These are phyloP conservation scores for Phytophthora citrophthora DNA, from an alignment of 352 stramenopile species.

Conservation along the genomic window DNA sequence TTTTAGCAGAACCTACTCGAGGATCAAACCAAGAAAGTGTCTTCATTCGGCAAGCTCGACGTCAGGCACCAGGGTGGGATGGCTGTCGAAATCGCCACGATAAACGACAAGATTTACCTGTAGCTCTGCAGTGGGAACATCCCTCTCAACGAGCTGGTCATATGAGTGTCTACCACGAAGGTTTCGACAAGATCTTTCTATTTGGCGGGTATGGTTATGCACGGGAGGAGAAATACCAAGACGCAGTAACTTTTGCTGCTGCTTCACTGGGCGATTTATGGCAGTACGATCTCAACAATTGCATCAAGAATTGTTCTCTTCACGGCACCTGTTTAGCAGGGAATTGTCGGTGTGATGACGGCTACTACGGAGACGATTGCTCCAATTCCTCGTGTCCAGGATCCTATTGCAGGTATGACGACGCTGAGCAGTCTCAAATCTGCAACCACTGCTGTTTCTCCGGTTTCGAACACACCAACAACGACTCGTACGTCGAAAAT, in stretches of 20 bases:
- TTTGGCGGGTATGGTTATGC: slow-evolving; percentile 91
- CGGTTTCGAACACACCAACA: slow-evolving; percentile 82
- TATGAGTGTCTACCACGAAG: slow-evolving; percentile 80
- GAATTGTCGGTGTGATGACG: slow-evolving; percentile 93
- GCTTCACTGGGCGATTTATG: slow-evolving; percentile 88
- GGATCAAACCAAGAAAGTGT: slow-evolving; percentile 67
- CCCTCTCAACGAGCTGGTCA: slow-evolving; percentile 89
- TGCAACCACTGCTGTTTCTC: slow-evolving; percentile 96
- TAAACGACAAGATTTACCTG: slow-evolving; percentile 56
- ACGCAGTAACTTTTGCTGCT: slow-evolving; percentile 59
- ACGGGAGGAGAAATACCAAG: slow-evolving; percentile 64
- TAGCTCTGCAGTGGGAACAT: slow-evolving; percentile 82
- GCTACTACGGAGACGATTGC: slow-evolving; percentile 97
- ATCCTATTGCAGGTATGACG: slow-evolving; percentile 93
- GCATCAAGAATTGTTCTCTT: slow-evolving; percentile 93
- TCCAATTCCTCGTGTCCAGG: slow-evolving; percentile 95
- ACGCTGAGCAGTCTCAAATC: slow-evolving; percentile 78
- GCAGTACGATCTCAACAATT: slow-evolving; percentile 91
- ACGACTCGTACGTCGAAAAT: slow-evolving; percentile 91
- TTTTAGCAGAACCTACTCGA: slow-evolving; percentile 91
- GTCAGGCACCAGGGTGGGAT: slow-evolving; percentile 95
- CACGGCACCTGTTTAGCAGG: slow-evolving; percentile 93
- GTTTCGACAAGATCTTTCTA: slow-evolving; percentile 81
- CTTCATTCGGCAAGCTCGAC: slow-evolving; percentile 89
- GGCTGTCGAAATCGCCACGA: slow-evolving; percentile 93